A percentile compares a stretch with the other conserved stretches of the same genome.
Evolutionary conservation across 306 rosid species (phyloP).

Genomic region (Mimosa bimucronata): DNA sequence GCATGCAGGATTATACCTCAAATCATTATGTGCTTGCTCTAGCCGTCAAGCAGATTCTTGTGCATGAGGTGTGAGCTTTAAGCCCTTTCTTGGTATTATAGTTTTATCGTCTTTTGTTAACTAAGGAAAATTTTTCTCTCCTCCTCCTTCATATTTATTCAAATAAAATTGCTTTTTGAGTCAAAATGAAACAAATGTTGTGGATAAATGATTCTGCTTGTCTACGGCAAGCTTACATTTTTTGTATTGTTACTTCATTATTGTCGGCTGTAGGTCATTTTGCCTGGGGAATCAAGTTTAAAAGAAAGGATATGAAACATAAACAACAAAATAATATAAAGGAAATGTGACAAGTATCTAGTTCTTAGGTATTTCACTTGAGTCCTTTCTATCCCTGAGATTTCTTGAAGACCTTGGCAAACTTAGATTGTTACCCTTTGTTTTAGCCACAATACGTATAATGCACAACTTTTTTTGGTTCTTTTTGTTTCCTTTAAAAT

Average conservation of each 20-base stretch:
- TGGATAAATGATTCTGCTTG: conserved; percentile 19
- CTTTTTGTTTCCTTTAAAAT: conserved; percentile 20
- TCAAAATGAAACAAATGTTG: background rate
- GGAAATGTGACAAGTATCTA: conserved; percentile 13
- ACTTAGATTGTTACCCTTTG: background rate
- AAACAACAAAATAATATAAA: background rate
- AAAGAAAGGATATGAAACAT: conserved; percentile 22
- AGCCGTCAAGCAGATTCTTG: conserved; percentile 84
- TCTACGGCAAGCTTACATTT: conserved; percentile 15
- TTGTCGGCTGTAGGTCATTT: conserved; percentile 12
- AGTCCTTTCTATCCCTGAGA: background rate
- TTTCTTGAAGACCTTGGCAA: conserved; percentile 25
- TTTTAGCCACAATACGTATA: conserved; percentile 17
- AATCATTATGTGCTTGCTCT: conserved; percentile 66
- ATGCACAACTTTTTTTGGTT: conserved; percentile 17
- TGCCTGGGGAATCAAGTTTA: conserved; percentile 10
- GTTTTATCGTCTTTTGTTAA: conserved; percentile 15
- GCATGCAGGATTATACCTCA: conserved; percentile 74
- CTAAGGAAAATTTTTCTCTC: conserved; percentile 28
- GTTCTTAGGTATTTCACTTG: conserved; percentile 5
- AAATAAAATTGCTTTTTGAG: background rate
- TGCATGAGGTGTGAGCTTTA: conserved; percentile 72
- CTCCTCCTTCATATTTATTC: background rate
- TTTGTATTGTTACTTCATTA: conserved; percentile 16
- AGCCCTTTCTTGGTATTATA: conserved; percentile 10